phyloP scores from a whole-genome alignment of 176 grass and related monocot genomes.

The Tuctoria greenei region DNA sequence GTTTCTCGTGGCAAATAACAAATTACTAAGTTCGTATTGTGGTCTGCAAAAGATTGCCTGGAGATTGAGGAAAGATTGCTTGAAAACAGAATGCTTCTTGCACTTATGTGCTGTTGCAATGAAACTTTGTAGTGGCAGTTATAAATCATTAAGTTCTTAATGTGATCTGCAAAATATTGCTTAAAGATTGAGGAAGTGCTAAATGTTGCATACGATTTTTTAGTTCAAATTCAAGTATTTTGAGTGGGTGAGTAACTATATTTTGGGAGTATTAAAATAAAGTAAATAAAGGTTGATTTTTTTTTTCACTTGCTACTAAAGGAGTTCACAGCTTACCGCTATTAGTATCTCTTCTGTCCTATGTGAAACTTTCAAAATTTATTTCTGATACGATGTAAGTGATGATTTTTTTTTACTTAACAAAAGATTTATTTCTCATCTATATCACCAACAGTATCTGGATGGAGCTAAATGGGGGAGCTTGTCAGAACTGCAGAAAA shows the following conservation, averaged over 20 bases:
- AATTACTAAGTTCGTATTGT: constrained; percentile 15
- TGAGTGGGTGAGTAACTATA: neutral
- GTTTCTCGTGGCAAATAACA: constrained; percentile 6
- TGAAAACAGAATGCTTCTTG: neutral
- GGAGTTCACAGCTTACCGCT: constrained; percentile 2
- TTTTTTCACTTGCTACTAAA: neutral
- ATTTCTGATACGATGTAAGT: constrained; percentile 13
- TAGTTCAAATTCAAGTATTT: neutral
- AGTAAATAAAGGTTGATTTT: neutral
- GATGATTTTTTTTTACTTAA: constrained; percentile 31
- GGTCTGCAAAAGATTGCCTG: neutral
- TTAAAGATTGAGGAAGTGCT: neutral
- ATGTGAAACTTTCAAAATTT: constrained; percentile 17
- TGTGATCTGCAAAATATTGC: neutral
- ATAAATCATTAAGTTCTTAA: constrained; percentile 19
- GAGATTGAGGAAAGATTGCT: neutral
- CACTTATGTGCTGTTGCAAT: neutral
- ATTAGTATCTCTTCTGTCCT: constrained; percentile 10
- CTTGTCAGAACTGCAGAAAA: constrained; percentile 70
- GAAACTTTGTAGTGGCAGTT: constrained; percentile 10
- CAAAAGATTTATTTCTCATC: constrained; percentile 31
- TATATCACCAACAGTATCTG: constrained; percentile 55
- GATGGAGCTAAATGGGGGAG: constrained; percentile 60
- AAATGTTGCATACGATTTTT: neutral
- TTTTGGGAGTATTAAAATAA: neutral